Evolutionary conservation across 805 yeast genomes (phyloP), one percentile per base, ranked within the genome.

Genomic region (Candida sphagnicola): DNA sequence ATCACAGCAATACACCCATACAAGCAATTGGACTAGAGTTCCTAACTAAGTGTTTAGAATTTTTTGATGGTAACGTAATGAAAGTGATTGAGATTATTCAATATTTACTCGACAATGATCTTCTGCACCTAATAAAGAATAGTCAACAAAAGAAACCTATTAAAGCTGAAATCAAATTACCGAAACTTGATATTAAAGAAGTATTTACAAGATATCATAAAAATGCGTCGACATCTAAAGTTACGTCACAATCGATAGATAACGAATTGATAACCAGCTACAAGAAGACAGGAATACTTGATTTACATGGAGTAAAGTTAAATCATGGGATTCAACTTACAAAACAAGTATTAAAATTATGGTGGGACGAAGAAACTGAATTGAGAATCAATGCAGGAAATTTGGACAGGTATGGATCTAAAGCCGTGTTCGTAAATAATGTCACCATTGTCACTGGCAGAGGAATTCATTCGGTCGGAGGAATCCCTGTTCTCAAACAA

Each of bases 391-490:
- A 52, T 4, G 60, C 65, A 16, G 77, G 78, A 0, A 64, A 57
- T 4, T 50, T 66, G 17, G 41, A 56, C 4, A 44, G 53, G 18
- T 57, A 53, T 37, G 65, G 71, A 1, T 42, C 60, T 0, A 57
- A 54, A 19, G 80, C 71, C 0, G 40, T 49, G 8, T 63, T 65
- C 52, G 67, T 75, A 1, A 62, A 57, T 1, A 74, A 76, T 0
- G 49, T 82, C 5, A 53, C 43, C 1, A 59, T 84, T 0, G 59
- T 83, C 10, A 82, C 91, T 0, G 91, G 93, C 0, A 59, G 86
- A 45, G 93, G 93, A 0, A 49, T 80, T 4, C 93, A 85, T 54
- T 80, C 86, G 33, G 64, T 53, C 1, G 77, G 74, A 4, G 86
- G 88, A 0, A 51, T 62, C 1, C 66, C 84, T 1, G 71, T 62